Conservation (phyloP, 371 early-diverging fungal genomes). For the Nosema muscidifuracis region DNA sequence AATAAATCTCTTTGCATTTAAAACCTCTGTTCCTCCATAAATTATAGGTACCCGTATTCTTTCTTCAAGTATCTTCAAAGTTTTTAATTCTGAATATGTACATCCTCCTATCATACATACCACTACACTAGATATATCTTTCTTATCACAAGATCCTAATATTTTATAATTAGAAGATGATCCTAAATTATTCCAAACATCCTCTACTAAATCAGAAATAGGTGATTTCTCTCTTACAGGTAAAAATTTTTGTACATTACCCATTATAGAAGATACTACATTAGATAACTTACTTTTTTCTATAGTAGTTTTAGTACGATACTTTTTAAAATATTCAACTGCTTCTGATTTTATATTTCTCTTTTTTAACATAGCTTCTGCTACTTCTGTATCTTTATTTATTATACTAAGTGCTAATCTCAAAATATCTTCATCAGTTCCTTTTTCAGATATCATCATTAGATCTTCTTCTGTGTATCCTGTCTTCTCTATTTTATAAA, state of each 20-base stretch:
- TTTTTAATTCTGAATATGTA: slow-evolving; percentile 60
- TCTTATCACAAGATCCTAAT: slow-evolving; percentile 10
- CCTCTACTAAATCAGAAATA: slow-evolving; percentile 43
- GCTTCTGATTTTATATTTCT: slow-evolving; percentile 40
- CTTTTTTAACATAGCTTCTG: slow-evolving; percentile 46
- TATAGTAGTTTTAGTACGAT: neutral
- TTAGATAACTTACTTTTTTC: slow-evolving; percentile 17
- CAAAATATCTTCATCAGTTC: slow-evolving; percentile 50
- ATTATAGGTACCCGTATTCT: slow-evolving; percentile 65
- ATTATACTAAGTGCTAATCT: slow-evolving; percentile 47
- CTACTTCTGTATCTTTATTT: slow-evolving; percentile 32
- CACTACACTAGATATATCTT: slow-evolving; percentile 51
- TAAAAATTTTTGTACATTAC: slow-evolving; percentile 53
- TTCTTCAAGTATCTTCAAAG: slow-evolving; percentile 50
- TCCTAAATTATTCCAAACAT: slow-evolving; percentile 34
- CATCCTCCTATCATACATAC: slow-evolving; percentile 60
- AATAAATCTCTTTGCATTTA: slow-evolving; percentile 75
- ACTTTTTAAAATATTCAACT: slow-evolving; percentile 38
- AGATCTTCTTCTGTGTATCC: slow-evolving; percentile 64
- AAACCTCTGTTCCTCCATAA: slow-evolving; percentile 86
- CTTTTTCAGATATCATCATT: slow-evolving; percentile 49
- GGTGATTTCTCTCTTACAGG: slow-evolving; percentile 47
- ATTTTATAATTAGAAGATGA: slow-evolving; percentile 13
- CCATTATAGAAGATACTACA: slow-evolving; percentile 37
- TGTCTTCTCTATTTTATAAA: slow-evolving; percentile 83